A percentile compares a stretch with the other conserved stretches of the same genome.
Evolutionary conservation across 2,329 filamentous ascomycete genomes (phyloP).

Genomic region (Clonostachys solani): DNA sequence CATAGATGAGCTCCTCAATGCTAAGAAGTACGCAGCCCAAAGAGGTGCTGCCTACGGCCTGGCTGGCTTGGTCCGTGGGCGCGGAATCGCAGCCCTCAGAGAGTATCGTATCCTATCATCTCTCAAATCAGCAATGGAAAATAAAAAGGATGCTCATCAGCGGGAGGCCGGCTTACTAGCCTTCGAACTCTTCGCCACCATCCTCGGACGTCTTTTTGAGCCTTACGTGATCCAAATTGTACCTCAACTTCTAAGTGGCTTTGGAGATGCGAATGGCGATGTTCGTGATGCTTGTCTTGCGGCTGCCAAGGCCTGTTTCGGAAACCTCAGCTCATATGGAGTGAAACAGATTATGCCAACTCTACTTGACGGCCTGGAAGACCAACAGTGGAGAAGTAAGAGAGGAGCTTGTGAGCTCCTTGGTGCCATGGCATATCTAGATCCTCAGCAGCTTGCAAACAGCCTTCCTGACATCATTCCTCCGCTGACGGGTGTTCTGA

Average conservation of each 20-base stretch:
- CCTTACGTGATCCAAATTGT: conserved; percentile 96
- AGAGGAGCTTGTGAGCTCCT: conserved; percentile 96
- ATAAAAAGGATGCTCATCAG: conserved; percentile 88
- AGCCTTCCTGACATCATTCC: conserved; percentile 97
- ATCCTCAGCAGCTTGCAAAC: conserved; percentile 87
- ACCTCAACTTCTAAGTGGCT: conserved; percentile 81
- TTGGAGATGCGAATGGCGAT: conserved; percentile 83
- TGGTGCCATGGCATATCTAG: conserved; percentile 97
- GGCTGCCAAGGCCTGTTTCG: conserved; percentile 91
- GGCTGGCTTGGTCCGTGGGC: conserved; percentile 84
- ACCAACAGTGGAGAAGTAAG: conserved; percentile 96
- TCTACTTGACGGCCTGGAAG: conserved; percentile 85
- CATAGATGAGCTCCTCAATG: conserved; percentile 75
- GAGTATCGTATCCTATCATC: conserved; percentile 84
- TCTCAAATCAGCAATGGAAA: conserved; percentile 79
- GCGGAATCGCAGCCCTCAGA: conserved; percentile 74
- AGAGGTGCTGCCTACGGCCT: conserved; percentile 93
- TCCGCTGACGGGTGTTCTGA: conserved; percentile 86
- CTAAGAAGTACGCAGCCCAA: conserved; percentile 88
- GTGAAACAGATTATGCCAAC: conserved; percentile 93
- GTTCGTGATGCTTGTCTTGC: conserved; percentile 92
- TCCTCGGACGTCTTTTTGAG: conserved; percentile 87
- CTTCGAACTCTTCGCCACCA: conserved; percentile 82
- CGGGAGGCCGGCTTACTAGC: conserved; percentile 85
- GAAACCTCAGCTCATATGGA: conserved; percentile 88